Percentiles rank a stretch among this genome's conserved stretches.
These are phyloP conservation scores for Mycena kentingensis DNA, from an alignment of 768 basidiomycete species.

Conservation along the genomic window DNA sequence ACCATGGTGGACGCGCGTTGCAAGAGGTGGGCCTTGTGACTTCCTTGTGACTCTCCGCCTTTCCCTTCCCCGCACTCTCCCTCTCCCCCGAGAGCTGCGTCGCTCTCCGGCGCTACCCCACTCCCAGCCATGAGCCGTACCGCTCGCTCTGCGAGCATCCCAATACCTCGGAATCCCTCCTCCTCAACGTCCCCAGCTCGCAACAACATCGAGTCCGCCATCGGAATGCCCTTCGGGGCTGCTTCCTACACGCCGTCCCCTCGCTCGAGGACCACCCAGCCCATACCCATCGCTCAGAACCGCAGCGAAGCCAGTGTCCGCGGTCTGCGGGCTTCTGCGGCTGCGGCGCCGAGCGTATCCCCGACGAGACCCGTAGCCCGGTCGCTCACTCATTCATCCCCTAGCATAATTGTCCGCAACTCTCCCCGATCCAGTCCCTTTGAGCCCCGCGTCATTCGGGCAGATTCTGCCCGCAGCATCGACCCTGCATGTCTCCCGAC, in stretches of 20 bases:
- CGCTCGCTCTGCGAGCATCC: slow-evolving; percentile 67
- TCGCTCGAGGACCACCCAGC: slow-evolving; percentile 42
- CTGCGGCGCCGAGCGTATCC: slow-evolving; percentile 34
- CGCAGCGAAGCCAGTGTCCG: slow-evolving; percentile 39
- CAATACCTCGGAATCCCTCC: slow-evolving; percentile 55
- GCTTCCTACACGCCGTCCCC: slow-evolving; percentile 34
- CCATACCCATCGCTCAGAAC: slow-evolving; percentile 26
- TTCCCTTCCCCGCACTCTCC: neutral
- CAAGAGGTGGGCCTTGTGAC: slow-evolving; percentile 4
- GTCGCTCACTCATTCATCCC: slow-evolving; percentile 41
- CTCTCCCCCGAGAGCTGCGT: neutral
- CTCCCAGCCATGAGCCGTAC: slow-evolving; percentile 48
- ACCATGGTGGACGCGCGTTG: slow-evolving; percentile 39
- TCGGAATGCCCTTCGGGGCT: slow-evolving; percentile 56
- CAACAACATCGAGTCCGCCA: slow-evolving; percentile 65
- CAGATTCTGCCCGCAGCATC: slow-evolving; percentile 42
- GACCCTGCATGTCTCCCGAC: slow-evolving; percentile 49
- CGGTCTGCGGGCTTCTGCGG: slow-evolving; percentile 38
- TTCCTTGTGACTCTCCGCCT: slow-evolving; percentile 8
- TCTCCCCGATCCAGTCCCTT: slow-evolving; percentile 40
- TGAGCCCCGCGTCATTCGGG: slow-evolving; percentile 74
- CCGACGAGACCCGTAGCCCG: slow-evolving; percentile 46
- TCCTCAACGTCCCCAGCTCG: slow-evolving; percentile 51
- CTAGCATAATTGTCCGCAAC: slow-evolving; percentile 32
- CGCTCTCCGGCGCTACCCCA: neutral